A percentile compares a stretch with the other conserved stretches of the same genome.
phyloP scores from a whole-genome alignment of 371 early-diverging fungal species.

The Rhizomucor miehei region DNA sequence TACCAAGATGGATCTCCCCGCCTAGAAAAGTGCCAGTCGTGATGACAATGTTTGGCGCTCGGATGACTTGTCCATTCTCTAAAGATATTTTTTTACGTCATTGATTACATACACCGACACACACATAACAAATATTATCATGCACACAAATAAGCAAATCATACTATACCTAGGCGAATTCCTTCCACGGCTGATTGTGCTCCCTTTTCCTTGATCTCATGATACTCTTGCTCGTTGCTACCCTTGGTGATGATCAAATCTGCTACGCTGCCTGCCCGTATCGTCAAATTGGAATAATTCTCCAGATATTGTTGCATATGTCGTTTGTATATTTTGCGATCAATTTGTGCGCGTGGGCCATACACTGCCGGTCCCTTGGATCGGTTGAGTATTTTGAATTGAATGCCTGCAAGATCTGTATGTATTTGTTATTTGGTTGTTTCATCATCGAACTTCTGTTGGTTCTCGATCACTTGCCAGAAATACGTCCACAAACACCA shows the following conservation, averaged over 20 bases:
- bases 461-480: conserved; percentile 32
- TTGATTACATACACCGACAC: not conserved
- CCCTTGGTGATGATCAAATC: conserved; percentile 60
- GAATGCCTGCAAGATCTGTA: conserved; percentile 77
- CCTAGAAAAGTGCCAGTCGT: conserved; percentile 87
- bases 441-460: not conserved
- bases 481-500: conserved; percentile 77
- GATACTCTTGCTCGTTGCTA: conserved; percentile 31
- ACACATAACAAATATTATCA: not conserved
- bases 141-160: not conserved
- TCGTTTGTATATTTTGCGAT: conserved; percentile 75
- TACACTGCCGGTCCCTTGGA: conserved; percentile 89
- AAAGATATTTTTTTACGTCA: conserved; percentile 2
- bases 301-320: conserved; percentile 66
- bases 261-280: conserved; percentile 69
- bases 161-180: conserved; percentile 34
- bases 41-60: conserved; percentile 73
- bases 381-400: conserved; percentile 82
- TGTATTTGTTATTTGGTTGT: not conserved
- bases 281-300: conserved; percentile 68
- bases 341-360: conserved; percentile 85
- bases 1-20: conserved; percentile 75
- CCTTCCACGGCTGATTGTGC: conserved; percentile 33
- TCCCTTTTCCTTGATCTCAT: conserved; percentile 22
- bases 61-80: conserved; percentile 67